Base-by-base conservation (phyloP, 345 rosid species). In the Linum tenue region DNA sequence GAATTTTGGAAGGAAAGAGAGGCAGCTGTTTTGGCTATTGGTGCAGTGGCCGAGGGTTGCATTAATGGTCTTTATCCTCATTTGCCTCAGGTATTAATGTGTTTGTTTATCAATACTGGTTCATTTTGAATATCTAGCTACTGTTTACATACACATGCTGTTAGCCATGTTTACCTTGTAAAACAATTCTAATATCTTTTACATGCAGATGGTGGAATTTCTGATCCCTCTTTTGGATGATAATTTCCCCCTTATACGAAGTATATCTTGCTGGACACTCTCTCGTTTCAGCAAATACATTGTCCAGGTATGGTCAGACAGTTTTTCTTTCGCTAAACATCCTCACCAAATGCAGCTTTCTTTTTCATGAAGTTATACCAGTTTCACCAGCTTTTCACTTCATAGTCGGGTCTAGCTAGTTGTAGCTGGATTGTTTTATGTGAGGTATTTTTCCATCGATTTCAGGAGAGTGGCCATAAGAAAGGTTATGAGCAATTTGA, bases 221-320 rank as follows among this genome's bases (percentile, higher is more conserved):
- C 96, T 95, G 42, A 82, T 91, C 68, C 99, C 99, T 66, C 86
- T 95, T 63, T 82, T 95, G 73, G 90, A 91, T 76, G 98, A 95
- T 67, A 91, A 91, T 67, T 91, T 86, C 75, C 91, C 97, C 60
- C 89, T 95, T 62, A 91, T 91, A 58, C 79, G 96, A 73, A 95
- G 97, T 78, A 91, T 89, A 73, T 84, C 96, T 66, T 95, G 99
- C 69, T 95, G 99, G 99, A 95, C 99, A 7, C 80, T 95, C 75
- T 95, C 98, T 71, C 86, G 97, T 69, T 95, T 91, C 83, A 90
- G 99, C 80, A 95, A 95, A 82, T 89, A 83, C 74, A 83, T 95
- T 73, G 82, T 91, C 79, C 91, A 95, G 99, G 98, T 95, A 79
- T 67, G 69, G 64, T 56, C 22, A 59, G 50, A 62, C 31, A 1